A percentile compares a stretch with the other conserved stretches of the same genome.
Evolutionary conservation across 108 stramenopile species (phyloP).

Genomic region (Asterionellopsis glacialis): DNA sequence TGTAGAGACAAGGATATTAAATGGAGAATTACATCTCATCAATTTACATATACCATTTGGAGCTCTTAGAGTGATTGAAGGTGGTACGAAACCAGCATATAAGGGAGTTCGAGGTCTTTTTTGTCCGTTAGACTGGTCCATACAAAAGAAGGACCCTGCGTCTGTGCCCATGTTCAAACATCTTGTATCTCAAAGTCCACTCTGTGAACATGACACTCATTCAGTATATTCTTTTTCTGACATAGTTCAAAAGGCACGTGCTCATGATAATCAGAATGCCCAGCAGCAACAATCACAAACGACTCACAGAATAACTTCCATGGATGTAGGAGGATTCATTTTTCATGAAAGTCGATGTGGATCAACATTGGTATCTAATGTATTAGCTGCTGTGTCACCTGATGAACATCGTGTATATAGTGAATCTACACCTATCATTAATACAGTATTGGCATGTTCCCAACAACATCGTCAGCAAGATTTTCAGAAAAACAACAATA

Average conservation of each 20-base stretch:
- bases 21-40: conserved; percentile 21
- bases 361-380: conserved; percentile 92
- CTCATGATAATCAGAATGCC: conserved; percentile 34
- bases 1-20: conserved; percentile 10
- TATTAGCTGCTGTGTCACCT: conserved; percentile 75
- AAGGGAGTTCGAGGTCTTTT: conserved; percentile 49
- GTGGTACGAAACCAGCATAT: conserved; percentile 20
- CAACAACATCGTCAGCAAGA: conserved; percentile 30
- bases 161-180: conserved; percentile 77
- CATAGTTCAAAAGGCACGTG: conserved; percentile 36
- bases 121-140: conserved; percentile 57
- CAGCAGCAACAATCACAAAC: conserved; percentile 1
- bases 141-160: conserved; percentile 65
- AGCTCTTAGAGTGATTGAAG: background rate
- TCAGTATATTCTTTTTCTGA: background rate
- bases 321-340: conserved; percentile 72
- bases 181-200: conserved; percentile 35
- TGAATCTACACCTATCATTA: conserved; percentile 59
- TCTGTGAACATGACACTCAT: conserved; percentile 17
- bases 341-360: conserved; percentile 96
- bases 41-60: conserved; percentile 3
- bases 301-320: conserved; percentile 3
- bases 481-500: conserved; percentile 56
- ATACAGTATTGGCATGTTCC: no score
- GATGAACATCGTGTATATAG: conserved; percentile 71